Evolutionary conservation across 345 rosid species (phyloP), one percentile per base, ranked within the genome.

Genomic region (Aquilaria yunnanensis): DNA sequence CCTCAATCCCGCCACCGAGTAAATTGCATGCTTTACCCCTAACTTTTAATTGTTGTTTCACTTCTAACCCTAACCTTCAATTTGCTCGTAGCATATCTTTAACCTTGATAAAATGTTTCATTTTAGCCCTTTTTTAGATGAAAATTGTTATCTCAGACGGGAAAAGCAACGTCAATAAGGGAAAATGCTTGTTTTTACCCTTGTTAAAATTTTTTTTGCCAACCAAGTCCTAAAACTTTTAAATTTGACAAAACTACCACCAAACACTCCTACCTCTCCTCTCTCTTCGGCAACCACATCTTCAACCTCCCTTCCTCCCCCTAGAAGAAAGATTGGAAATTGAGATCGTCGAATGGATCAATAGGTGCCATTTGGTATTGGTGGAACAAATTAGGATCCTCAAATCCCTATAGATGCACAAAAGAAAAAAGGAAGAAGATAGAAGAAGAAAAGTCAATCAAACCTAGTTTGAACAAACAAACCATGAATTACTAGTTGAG

Each of bases 311-410:
- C 23, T 23, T 23, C 23, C 23, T 23, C 23, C 23, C 23, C 23
- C n/a, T n/a, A 56, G 45, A 72, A 59, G 47, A 70, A 56, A 14
- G 77, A 46, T 30, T 62, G 70, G 60, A 76, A 76, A 50, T 66
- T 37, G 13, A 76, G 29, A 49, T 70, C 79, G 41, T 72, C 70
- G 62, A 51, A 56, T 60, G 72, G 73, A 31, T 61, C 60, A 33
- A 75, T 66, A 51, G 51, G 50, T 56, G 30, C 56, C 63, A 59
- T 47, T 61, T 72, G 73, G 66, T 69, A 54, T 51, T 61, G 79
- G 29, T 67, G 57, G 61, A 62, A 37, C 55, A 66, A 74, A 37
- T 32, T 3, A 3, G 72, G 37, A 71, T 80, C 78, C n/a, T 60
- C 72, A 68, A 57, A 56, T 62, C n/a, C 78, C 81, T 76, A 61